phyloP scores from a whole-genome alignment of 2,329 filamentous ascomycete species.

The Colletotrichum brevisporum region DNA sequence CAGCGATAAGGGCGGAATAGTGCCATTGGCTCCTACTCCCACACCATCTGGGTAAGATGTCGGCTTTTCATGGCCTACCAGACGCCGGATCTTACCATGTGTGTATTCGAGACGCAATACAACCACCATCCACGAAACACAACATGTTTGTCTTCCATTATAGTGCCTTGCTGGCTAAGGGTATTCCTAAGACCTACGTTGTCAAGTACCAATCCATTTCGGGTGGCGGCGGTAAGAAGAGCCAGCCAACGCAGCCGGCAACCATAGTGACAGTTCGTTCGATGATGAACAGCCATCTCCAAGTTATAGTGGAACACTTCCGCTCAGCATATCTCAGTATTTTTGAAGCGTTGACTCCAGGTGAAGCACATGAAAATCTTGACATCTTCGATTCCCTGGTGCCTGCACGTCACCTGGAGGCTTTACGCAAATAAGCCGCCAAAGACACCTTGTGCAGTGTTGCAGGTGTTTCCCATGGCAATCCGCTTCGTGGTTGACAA shows the following conservation, averaged over 20 bases:
- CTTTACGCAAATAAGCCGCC: constrained; percentile 49
- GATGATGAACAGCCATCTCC: constrained; percentile 66
- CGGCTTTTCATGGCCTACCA: no score
- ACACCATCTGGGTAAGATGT: no score
- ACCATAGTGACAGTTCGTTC: constrained; percentile 55
- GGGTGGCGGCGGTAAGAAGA: constrained; percentile 61
- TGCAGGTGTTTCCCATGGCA: constrained; percentile 49
- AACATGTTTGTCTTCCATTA: no score
- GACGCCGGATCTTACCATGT: no score
- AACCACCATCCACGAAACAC: no score
- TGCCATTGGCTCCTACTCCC: no score
- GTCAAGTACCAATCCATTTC: constrained; percentile 60
- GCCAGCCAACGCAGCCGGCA: constrained; percentile 50
- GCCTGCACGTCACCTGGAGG: constrained; percentile 58
- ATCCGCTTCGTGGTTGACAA: constrained; percentile 51
- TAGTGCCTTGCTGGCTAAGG: no score
- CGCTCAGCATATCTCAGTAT: not conserved
- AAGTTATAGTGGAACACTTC: constrained; percentile 48
- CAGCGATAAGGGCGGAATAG: no score
- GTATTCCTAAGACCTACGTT: constrained; percentile 44
- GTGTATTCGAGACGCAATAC: no score
- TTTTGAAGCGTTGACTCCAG: not conserved
- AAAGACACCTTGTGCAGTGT: constrained; percentile 48
- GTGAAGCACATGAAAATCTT: not conserved
- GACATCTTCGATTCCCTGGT: constrained; percentile 53